Evolutionary conservation across 1,284 basidiomycete species (phyloP).

Genomic region (Marasmius fiardii): DNA sequence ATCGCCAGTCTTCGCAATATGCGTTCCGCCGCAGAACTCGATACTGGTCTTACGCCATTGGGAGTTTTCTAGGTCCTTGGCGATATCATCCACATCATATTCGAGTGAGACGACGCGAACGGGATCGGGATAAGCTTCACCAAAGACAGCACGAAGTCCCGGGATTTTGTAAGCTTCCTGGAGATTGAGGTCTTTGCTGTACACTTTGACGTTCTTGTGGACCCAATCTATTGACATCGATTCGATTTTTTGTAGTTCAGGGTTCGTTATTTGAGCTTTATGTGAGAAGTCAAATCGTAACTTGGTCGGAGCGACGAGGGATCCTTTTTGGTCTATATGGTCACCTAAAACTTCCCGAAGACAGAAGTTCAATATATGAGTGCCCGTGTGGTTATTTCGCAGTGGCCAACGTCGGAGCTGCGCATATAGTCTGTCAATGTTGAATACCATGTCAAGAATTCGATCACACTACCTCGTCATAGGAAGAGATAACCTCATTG

Average conservation of each 20-base stretch:
- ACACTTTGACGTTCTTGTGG: conserved; percentile 85
- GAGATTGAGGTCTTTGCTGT: conserved; percentile 85
- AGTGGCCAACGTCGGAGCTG: conserved; percentile 92
- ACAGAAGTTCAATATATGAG: conserved; percentile 95
- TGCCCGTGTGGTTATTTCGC: conserved; percentile 97
- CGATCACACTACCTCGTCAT: conserved; percentile 52
- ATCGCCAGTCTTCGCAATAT: conserved; percentile 92
- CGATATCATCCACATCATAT: conserved; percentile 84
- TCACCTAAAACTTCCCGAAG: conserved; percentile 94
- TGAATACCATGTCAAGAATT: conserved; percentile 31
- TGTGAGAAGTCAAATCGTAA: conserved; percentile 99
- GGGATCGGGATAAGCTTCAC: conserved; percentile 96
- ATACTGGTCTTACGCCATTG: conserved; percentile 91
- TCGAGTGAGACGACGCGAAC: conserved; percentile 94
- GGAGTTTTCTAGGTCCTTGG: conserved; percentile 80
- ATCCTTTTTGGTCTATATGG: conserved; percentile 98
- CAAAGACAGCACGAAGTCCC: conserved; percentile 95
- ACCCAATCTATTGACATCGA: conserved; percentile 87
- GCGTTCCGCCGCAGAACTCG: conserved; percentile 99
- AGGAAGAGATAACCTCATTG: conserved; percentile 49
- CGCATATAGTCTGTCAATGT: conserved; percentile 7
- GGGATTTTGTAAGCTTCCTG: conserved; percentile 84
- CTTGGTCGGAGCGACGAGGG: conserved; percentile 92
- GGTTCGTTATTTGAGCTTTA: conserved; percentile 77
- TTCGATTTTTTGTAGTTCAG: conserved; percentile 86